Percentiles rank a stretch among this genome's conserved stretches.
Conservation (phyloP, 192 early-diverging fungal species). For the Entophlyctis helioformis region DNA sequence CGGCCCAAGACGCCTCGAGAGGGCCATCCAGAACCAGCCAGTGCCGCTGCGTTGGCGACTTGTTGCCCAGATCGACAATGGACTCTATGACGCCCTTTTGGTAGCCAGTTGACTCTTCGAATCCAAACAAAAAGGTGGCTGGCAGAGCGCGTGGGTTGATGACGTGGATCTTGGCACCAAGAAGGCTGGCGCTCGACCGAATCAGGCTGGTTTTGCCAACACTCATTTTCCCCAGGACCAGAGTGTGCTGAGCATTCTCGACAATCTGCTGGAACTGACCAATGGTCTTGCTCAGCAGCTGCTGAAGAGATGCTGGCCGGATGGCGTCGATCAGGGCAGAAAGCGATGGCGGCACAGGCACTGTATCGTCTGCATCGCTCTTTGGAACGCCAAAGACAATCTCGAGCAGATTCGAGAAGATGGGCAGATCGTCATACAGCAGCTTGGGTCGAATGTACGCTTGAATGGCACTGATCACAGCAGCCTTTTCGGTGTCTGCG, state of each 20-base stretch:
- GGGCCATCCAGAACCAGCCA: not conserved
- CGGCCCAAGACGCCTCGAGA: not conserved
- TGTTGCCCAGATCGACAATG: not conserved
- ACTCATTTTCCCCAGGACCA: not conserved
- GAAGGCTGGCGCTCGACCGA: not conserved
- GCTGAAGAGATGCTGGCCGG: too few relatives aligned
- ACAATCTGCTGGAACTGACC: not conserved
- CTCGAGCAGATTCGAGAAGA: not conserved
- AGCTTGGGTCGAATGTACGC: not conserved
- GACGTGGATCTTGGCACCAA: not conserved
- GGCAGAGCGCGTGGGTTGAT: not conserved
- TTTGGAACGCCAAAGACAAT: not conserved
- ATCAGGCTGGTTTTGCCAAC: slow-evolving; percentile 2
- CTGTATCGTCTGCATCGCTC: not conserved
- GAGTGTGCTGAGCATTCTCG: not conserved
- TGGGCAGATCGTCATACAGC: not conserved
- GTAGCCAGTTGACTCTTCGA: not conserved
- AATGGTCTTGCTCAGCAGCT: not conserved
- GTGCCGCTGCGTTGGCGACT: too few relatives aligned
- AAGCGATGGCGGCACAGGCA: too few relatives aligned
- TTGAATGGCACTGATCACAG: not conserved
- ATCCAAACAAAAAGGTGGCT: not conserved
- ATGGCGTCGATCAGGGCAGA: too few relatives aligned
- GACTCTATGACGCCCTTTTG: slow-evolving; percentile 2
- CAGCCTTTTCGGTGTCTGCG: not conserved